Evolutionary conservation across 2,329 filamentous ascomycete species (phyloP).

Genomic region (Venturia aucupariae): DNA sequence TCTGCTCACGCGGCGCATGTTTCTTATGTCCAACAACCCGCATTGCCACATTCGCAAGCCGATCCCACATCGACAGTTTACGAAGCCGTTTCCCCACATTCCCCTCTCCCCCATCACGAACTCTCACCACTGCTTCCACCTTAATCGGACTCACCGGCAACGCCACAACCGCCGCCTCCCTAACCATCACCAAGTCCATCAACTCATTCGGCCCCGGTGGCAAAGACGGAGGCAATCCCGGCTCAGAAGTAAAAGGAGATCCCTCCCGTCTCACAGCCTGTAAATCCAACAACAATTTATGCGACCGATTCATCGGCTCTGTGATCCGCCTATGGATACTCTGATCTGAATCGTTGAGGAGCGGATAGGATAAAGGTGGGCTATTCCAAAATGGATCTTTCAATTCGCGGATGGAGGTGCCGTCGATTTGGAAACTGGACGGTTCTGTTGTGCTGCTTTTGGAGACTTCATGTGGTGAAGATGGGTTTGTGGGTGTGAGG

Average conservation of each 20-base stretch:
- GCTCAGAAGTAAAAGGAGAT: too few relatives aligned
- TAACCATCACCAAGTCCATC: background rate
- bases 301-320: background rate
- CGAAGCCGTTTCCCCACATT: background rate
- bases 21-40: background rate
- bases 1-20: background rate
- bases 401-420: background rate
- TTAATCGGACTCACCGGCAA: background rate
- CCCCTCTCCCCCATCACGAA: background rate
- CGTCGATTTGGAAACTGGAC: background rate
- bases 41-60: background rate
- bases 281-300: background rate
- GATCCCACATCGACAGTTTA: background rate
- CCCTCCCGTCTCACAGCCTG: background rate
- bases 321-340: background rate
- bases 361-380: background rate
- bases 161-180: background rate
- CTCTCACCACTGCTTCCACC: too few relatives aligned
- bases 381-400: background rate
- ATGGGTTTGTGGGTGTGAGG: background rate
- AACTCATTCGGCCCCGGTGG: background rate
- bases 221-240: background rate
- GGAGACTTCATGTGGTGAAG: too few relatives aligned
- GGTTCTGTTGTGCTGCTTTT: background rate
- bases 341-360: background rate